These are phyloP conservation scores for Rhinocladiella mackenziei DNA, from an alignment of 2,329 filamentous ascomycete species.

Conservation along the genomic window DNA sequence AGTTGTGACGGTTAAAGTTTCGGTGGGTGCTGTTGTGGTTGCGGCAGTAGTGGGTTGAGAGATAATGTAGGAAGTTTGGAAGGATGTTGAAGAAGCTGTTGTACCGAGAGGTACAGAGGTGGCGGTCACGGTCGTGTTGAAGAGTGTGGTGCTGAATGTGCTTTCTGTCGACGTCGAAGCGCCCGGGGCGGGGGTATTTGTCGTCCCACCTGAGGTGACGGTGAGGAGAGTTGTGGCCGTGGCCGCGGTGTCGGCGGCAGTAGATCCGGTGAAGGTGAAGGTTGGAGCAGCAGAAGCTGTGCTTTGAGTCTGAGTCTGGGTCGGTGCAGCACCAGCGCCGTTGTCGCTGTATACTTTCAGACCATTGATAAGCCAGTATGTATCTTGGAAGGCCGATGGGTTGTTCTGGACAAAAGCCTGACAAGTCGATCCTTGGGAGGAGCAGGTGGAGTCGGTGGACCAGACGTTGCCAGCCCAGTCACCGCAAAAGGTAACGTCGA, in stretches of 20 bases:
- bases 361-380: conserved; percentile 44
- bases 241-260: not conserved
- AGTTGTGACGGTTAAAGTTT: not conserved
- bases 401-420: conserved; percentile 67
- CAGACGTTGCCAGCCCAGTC: conserved; percentile 77
- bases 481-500: conserved; percentile 86
- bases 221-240: not conserved
- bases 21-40: not conserved
- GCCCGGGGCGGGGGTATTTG: not conserved
- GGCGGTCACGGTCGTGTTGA: not conserved
- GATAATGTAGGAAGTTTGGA: too few relatives aligned
- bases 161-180: not conserved
- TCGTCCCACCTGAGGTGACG: not conserved
- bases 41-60: not conserved
- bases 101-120: too few relatives aligned
- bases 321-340: conserved; percentile 1
- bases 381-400: conserved; percentile 64
- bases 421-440: conserved; percentile 61
- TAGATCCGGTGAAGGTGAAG: conserved; percentile 2
- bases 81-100: not conserved
- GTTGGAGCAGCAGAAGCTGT: conserved; percentile 1
- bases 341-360: conserved; percentile 26
- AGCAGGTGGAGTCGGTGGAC: conserved; percentile 55
- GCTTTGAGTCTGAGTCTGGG: not conserved
- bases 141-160: not conserved